phyloP scores from a whole-genome alignment of 106 monocot genomes.

The Vanilla planifolia region DNA sequence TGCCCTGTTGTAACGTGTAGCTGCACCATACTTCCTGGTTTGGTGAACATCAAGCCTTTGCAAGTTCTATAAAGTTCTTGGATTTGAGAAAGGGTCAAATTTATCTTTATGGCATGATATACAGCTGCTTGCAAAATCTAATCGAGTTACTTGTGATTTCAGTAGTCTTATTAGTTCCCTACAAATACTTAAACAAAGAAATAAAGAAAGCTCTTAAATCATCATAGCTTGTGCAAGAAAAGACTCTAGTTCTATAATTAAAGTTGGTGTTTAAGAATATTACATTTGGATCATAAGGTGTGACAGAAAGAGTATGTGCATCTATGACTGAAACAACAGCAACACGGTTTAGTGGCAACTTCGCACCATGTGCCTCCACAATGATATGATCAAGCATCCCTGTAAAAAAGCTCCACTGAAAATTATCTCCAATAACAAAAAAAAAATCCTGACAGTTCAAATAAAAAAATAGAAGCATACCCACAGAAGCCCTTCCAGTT shows the following conservation, averaged over 20 bases:
- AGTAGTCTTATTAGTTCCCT: not conserved
- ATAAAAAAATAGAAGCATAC: conserved; percentile 17
- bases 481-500: conserved; percentile 85
- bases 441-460: not conserved
- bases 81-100: no score
- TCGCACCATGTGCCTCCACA: conserved; percentile 66
- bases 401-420: conserved; percentile 12
- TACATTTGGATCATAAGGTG: conserved; percentile 87
- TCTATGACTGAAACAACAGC: conserved; percentile 91
- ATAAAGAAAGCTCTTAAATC: not conserved
- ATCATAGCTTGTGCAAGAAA: not conserved
- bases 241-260: not conserved
- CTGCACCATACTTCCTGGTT: no score
- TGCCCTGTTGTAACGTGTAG: no score
- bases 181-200: not conserved
- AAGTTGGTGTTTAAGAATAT: no score
- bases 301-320: conserved; percentile 82
- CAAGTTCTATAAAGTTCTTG: no score
- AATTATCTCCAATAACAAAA: not conserved
- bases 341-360: conserved; percentile 66
- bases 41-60: no score
- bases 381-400: conserved; percentile 96
- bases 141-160: no score
- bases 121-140: no score
- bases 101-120: no score